Base-by-base conservation (phyloP, 2,329 filamentous ascomycete species). In the Colletotrichum incanum region DNA sequence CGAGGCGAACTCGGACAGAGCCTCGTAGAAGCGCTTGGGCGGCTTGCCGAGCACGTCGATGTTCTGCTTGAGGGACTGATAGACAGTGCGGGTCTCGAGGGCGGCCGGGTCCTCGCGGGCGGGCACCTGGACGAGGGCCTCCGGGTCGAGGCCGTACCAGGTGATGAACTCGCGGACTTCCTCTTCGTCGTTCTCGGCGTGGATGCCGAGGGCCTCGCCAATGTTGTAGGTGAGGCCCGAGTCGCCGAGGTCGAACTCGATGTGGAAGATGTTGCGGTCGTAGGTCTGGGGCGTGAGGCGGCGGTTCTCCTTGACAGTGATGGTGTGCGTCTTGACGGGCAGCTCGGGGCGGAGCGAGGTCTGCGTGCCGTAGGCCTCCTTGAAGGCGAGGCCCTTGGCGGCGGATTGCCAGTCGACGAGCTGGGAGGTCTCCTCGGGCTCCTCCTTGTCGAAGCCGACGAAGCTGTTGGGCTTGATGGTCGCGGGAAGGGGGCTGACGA, bases 211-310 rank as follows among this genome's bases (percentile, higher is more conserved):
- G 58, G 96, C 96, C 85, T 99, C 96, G 69, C 96, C 96, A 78
- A 99, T 98, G 80, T 97, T 94, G 85, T 99, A 99, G 52, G 91
- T 98, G 75, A 99, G 91, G 49, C 95, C 96, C 43, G 96, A 97
- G 78, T 92, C 85, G 73, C 96, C 96, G 31, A 99, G 90, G 80
- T 98, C 96, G 79, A 99, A 99, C 84, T 99, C 96, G 74, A 99
- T 98, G 86, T 99, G 96, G 92, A 99, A 99, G 83, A 99, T 98
- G 88, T 99, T 98, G 77, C 96, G 94, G 83, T 98, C 95, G 80
- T 99, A 99, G 41, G 92, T 93, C 31, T 84, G 78, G 3, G 96
- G 96, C 0, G 96, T 99, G 67, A 99, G 89, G 75, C 96, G 92
- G 74, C 96, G 94, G 85, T 97, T 98, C 86, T 98, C 96, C 86